Base-by-base conservation (phyloP, 2,329 filamentous ascomycete species). In the Hymenoscyphus albidus region DNA sequence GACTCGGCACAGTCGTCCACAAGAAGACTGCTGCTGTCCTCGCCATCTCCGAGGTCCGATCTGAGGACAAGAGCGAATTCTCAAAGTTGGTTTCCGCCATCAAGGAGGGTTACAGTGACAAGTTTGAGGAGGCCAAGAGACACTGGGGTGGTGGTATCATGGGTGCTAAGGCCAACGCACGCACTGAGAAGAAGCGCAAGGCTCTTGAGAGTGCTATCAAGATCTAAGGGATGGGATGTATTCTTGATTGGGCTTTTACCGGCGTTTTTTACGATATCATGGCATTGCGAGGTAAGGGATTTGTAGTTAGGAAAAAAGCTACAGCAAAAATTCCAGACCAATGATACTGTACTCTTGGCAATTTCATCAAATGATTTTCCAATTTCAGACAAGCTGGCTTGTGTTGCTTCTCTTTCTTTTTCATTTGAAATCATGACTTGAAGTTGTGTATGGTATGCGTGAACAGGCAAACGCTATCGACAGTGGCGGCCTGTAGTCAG, bases 81-180 rank as follows among this genome's bases (percentile, higher is more conserved):
- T 90, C 92, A 81, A 99, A 99, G 88, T 89, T 99, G 79, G 84
- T 97, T 79, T 91, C 91, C 72, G 88, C 95, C 79, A 85, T 99
- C 87, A 98, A 99, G 90, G 94, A 98, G 77, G 95, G 94, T 74
- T 99, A 96, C 88, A 83, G 91, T 76, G 93, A 96, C 82, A 96
- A 96, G 88, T 91, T 91, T 80, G 94, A 98, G 83, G 90, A 93
- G 78, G 82, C 86, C 76, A 90, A 92, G 82, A 89, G 90, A 80
- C 91, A 94, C 83, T 99, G 96, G 95, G 95, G 96, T 84, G 95
- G 95, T 87, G 96, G 96, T 82, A 97, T 99, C 85, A 97, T 99
- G 93, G 88, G 95, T 77, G 85, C 89, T 80, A 99, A 99, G 92
- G 93, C 95, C 78, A 88, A 87, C 73, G 88, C 86, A 71, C 82